phyloP scores from a whole-genome alignment of 495 filamentous ascomycete genomes.

The Beverwykella pulmonaria region DNA sequence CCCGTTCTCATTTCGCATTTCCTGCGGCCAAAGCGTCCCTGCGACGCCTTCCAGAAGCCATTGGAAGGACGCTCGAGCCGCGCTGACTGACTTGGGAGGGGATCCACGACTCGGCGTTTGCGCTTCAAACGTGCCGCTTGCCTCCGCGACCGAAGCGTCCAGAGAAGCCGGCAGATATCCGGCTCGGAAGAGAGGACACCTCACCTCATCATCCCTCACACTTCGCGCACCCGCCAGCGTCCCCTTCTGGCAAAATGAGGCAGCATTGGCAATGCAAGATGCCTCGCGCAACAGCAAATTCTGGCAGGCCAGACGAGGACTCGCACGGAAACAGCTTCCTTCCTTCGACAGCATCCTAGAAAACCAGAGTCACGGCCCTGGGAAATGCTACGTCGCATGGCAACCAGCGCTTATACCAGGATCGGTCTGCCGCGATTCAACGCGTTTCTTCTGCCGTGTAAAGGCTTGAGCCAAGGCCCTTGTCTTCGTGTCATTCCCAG shows the following conservation, averaged over 20 bases:
- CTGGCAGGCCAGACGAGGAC: too few species aligned
- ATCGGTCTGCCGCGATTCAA: slow-evolving; percentile 8
- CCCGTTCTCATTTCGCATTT: slow-evolving; percentile 8
- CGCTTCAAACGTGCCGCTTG: slow-evolving; percentile 6
- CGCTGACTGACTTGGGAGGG: neutral
- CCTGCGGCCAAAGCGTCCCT: neutral
- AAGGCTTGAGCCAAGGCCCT: slow-evolving; percentile 21
- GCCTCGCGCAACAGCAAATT: slow-evolving; percentile 10
- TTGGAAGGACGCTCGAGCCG: slow-evolving; percentile 33
- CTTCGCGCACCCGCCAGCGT: slow-evolving; percentile 2
- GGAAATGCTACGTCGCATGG: slow-evolving; percentile 32
- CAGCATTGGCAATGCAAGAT: neutral
- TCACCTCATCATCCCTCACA: slow-evolving; percentile 5
- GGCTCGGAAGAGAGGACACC: slow-evolving; percentile 6
- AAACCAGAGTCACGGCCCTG: slow-evolving; percentile 16
- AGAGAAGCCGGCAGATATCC: slow-evolving; percentile 27
- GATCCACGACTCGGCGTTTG: slow-evolving; percentile 9
- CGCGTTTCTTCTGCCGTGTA: slow-evolving; percentile 9
- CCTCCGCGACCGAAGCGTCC: slow-evolving; percentile 3
- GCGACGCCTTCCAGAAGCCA: slow-evolving; percentile 11
- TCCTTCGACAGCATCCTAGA: neutral
- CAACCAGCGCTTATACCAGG: slow-evolving; percentile 11
- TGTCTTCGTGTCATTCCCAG: slow-evolving; percentile 14
- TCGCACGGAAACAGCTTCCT: neutral
- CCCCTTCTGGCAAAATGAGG: neutral